These are phyloP conservation scores for Pugionium dolabratum DNA, from an alignment of 345 rosid genomes.

Conservation along the genomic window DNA sequence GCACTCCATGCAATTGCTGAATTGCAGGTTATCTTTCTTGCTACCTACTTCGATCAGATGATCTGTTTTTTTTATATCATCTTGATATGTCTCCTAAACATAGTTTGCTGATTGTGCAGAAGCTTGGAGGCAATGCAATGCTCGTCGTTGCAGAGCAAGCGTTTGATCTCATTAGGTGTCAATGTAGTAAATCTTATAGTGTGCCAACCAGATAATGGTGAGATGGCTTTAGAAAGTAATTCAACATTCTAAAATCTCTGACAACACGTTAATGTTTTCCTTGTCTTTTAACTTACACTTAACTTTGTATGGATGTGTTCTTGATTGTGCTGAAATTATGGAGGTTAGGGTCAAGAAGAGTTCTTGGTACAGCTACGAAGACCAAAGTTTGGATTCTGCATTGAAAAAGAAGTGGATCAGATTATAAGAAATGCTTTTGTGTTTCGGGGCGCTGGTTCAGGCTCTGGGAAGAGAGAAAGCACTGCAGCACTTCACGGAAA, in stretches of 20 bases:
- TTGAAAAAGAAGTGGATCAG: background rate
- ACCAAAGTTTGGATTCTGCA: slow-evolving; percentile 54
- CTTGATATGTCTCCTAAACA: slow-evolving; percentile 6
- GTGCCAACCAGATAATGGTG: slow-evolving; percentile 94
- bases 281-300: slow-evolving; percentile 27
- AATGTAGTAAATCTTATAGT: slow-evolving; percentile 91
- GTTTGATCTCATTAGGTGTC: slow-evolving; percentile 94
- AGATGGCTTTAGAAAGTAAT: slow-evolving; percentile 94
- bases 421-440: slow-evolving; percentile 11
- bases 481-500: slow-evolving; percentile 75
- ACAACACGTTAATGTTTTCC: slow-evolving; percentile 2
- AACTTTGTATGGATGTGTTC: slow-evolving; percentile 72
- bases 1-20: slow-evolving; percentile 99
- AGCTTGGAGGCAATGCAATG: slow-evolving; percentile 94
- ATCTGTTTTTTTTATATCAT: slow-evolving; percentile 17
- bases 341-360: slow-evolving; percentile 84
- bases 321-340: slow-evolving; percentile 89
- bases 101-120: slow-evolving; percentile 55
- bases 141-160: slow-evolving; percentile 99
- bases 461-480: slow-evolving; percentile 96
- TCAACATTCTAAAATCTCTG: slow-evolving; percentile 12
- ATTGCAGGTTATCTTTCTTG: slow-evolving; percentile 68
- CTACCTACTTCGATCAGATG: slow-evolving; percentile 13
- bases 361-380: slow-evolving; percentile 96
- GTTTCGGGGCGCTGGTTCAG: slow-evolving; percentile 40